A percentile compares a stretch with the other conserved stretches of the same genome.
phyloP scores from a whole-genome alignment of 352 stramenopile genomes.

The Globisporangium acanthophoron region DNA sequence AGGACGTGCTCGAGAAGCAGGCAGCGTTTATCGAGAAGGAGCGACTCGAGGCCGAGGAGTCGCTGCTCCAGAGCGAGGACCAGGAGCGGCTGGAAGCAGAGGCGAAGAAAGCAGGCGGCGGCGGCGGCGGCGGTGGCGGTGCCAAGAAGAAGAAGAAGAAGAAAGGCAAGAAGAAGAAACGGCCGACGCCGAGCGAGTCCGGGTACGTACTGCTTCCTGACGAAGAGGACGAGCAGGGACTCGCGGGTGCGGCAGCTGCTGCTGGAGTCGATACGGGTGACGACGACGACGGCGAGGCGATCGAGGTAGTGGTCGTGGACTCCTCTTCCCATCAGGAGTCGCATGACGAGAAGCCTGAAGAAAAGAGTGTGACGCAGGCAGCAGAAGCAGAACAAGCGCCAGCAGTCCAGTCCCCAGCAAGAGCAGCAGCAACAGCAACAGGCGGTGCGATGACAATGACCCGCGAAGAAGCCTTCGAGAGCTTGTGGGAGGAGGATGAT shows the following conservation, averaged over 20 bases:
- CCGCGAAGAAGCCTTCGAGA: constrained; percentile 75
- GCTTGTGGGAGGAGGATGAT: constrained; percentile 63
- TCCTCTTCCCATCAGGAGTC: not conserved
- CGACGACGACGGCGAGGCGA: not conserved
- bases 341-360: not conserved
- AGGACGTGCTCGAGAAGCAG: constrained; percentile 44
- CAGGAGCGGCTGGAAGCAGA: constrained; percentile 16
- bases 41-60: constrained; percentile 45
- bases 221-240: constrained; percentile 23
- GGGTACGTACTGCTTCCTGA: constrained; percentile 38
- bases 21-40: constrained; percentile 29
- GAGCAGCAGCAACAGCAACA: not conserved
- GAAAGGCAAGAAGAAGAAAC: constrained; percentile 70
- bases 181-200: constrained; percentile 18
- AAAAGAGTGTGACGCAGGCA: not conserved
- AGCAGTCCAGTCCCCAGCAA: too few species aligned
- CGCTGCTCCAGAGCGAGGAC: constrained; percentile 31
- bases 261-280: not conserved
- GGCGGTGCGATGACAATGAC: constrained; percentile 26
- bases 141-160: constrained; percentile 65
- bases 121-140: not conserved
- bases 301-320: not conserved
- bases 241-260: not conserved
- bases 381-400: not conserved
- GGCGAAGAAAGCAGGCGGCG: constrained; percentile 6